Conservation (phyloP, 257 asterid genomes). For the Catharanthus roseus region DNA sequence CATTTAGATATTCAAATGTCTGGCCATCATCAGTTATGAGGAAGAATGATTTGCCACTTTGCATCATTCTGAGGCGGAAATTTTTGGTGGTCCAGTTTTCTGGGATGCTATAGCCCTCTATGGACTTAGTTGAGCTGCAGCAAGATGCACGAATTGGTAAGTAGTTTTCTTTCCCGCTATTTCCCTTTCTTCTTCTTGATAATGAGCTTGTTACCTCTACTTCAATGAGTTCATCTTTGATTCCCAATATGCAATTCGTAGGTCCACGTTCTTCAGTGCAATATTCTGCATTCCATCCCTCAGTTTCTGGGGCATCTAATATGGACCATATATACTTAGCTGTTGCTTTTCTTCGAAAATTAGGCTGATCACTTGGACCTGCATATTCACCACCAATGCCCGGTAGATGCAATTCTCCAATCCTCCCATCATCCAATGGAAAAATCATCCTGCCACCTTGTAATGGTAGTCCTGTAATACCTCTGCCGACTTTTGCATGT, state of each 20-base stretch:
- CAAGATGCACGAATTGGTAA: slow-evolving; percentile 31
- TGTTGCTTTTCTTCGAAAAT: slow-evolving; percentile 40
- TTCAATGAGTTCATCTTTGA: slow-evolving; percentile 52
- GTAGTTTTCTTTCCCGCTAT: slow-evolving; percentile 46
- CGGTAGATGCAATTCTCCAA: slow-evolving; percentile 69
- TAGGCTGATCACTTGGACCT: slow-evolving; percentile 46
- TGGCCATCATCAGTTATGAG: slow-evolving; percentile 45
- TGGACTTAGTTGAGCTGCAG: slow-evolving; percentile 15
- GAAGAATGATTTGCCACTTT: slow-evolving; percentile 61
- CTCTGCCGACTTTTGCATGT: slow-evolving; percentile 59
- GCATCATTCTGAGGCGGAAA: slow-evolving; percentile 66
- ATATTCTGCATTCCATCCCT: slow-evolving; percentile 92
- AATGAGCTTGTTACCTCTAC: slow-evolving; percentile 19
- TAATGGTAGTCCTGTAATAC: slow-evolving; percentile 53
- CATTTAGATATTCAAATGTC: slow-evolving; percentile 57
- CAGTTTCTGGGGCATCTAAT: slow-evolving; percentile 78
- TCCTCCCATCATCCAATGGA: slow-evolving; percentile 74
- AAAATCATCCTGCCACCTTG: slow-evolving; percentile 64
- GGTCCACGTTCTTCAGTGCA: slow-evolving; percentile 83
- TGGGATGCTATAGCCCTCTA: slow-evolving; percentile 20
- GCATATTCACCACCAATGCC: slow-evolving; percentile 59
- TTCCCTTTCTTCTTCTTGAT: slow-evolving; percentile 54
- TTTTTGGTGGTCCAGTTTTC: slow-evolving; percentile 21
- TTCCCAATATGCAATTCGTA: slow-evolving; percentile 60
- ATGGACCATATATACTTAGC: slow-evolving; percentile 70